A percentile compares a stretch with the other conserved stretches of the same genome.
Evolutionary conservation across 192 early-diverging fungal species (phyloP).

Genomic region (Coemansia erecta): DNA sequence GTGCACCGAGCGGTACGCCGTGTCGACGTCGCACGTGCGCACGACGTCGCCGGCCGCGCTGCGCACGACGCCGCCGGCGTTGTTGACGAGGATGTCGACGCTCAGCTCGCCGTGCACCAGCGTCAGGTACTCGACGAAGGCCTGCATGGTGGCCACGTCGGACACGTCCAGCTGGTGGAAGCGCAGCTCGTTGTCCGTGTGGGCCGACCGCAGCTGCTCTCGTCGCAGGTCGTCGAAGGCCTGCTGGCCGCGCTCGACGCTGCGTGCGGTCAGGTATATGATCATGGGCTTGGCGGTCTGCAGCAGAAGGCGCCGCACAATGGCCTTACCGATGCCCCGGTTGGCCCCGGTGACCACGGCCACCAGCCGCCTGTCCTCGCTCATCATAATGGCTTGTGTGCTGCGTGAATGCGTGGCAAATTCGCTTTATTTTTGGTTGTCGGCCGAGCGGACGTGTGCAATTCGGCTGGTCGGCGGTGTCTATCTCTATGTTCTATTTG

Average conservation of each 20-base stretch:
- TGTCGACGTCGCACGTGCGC: conserved; percentile 28
- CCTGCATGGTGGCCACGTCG: conserved; percentile 20
- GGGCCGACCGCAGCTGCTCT: conserved; percentile 18
- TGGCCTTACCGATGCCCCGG: conserved; percentile 49
- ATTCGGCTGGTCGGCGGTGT: background rate
- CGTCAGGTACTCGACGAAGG: conserved; percentile 41
- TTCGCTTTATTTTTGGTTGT: background rate
- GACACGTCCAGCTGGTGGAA: conserved; percentile 52
- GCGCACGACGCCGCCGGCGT: conserved; percentile 42
- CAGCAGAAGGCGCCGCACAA: conserved; percentile 31
- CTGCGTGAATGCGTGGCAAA: background rate
- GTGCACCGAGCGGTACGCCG: conserved; percentile 29
- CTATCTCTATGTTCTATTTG: background rate
- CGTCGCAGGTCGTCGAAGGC: conserved; percentile 45
- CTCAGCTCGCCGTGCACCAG: conserved; percentile 42
- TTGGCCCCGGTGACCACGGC: conserved; percentile 50
- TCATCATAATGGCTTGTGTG: background rate
- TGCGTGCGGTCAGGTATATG: conserved; percentile 49
- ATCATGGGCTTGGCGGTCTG: conserved; percentile 35
- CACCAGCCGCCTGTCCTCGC: conserved; percentile 33
- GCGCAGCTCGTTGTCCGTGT: conserved; percentile 35
- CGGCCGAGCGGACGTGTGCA: background rate
- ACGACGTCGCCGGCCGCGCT: conserved; percentile 3
- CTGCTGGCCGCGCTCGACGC: conserved; percentile 32
- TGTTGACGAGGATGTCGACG: conserved; percentile 50